A percentile compares a stretch with the other conserved stretches of the same genome.
Conservation (phyloP, 2,329 filamentous ascomycete genomes). For the Cladosporium sp. region DNA sequence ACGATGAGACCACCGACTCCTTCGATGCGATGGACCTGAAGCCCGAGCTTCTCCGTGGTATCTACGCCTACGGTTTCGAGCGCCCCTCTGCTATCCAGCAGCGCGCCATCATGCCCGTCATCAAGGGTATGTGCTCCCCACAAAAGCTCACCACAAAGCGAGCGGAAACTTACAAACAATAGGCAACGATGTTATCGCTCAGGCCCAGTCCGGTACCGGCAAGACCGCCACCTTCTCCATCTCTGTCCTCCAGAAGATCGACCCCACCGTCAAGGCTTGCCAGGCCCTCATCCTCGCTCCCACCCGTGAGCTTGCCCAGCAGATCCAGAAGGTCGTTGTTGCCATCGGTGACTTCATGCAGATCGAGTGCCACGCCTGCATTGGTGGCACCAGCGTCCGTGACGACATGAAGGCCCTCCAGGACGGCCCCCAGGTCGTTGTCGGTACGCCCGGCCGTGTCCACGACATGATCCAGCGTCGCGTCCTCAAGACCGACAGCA, state of each 20-base stretch:
- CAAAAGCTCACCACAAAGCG: slow-evolving; percentile 1
- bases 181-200: slow-evolving; percentile 98
- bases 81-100: slow-evolving; percentile 99
- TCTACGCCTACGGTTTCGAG: slow-evolving; percentile 99
- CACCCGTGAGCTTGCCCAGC: slow-evolving; percentile 92
- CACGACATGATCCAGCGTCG: slow-evolving; percentile 79
- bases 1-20: slow-evolving; percentile 98
- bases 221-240: slow-evolving; percentile 99
- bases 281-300: slow-evolving; percentile 96
- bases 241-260: slow-evolving; percentile 98
- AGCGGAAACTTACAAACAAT: slow-evolving; percentile 19
- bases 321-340: slow-evolving; percentile 98
- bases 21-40: slow-evolving; percentile 99
- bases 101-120: slow-evolving; percentile 99
- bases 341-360: slow-evolving; percentile 99
- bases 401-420: slow-evolving; percentile 84
- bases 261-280: slow-evolving; percentile 90
- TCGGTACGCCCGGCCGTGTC: slow-evolving; percentile 94
- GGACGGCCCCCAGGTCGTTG: slow-evolving; percentile 96
- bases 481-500: slow-evolving; percentile 70
- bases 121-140: slow-evolving; percentile 63
- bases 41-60: slow-evolving; percentile 94
- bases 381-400: slow-evolving; percentile 95
- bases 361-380: slow-evolving; percentile 97
- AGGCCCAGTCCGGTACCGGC: slow-evolving; percentile 98